Evolutionary conservation across 768 basidiomycete genomes (phyloP).

Genomic region (Leccinum uliginosum): DNA sequence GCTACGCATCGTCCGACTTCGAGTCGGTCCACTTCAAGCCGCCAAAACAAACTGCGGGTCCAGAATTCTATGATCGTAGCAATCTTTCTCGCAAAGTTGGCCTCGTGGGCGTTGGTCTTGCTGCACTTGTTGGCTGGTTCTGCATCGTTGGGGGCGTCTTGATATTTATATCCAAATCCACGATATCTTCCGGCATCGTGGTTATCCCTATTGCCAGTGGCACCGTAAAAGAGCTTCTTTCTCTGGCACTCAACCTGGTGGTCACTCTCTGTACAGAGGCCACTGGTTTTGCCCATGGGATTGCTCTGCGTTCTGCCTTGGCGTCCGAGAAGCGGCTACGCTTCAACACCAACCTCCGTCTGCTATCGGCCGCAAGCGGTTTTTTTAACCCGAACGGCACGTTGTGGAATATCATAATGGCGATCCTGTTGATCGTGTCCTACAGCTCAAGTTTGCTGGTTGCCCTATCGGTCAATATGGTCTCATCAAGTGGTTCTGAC

Average conservation of each 20-base stretch:
- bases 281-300: constrained; percentile 26
- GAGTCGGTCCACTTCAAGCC: constrained; percentile 20
- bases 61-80: constrained; percentile 29
- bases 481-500: constrained; percentile 9
- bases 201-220: constrained; percentile 12
- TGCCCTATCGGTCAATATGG: constrained; percentile 12
- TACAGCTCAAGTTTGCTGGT: constrained; percentile 27
- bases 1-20: constrained; percentile 13
- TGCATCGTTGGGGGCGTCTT: constrained; percentile 24
- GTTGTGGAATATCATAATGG: constrained; percentile 20
- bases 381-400: constrained; percentile 23
- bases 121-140: constrained; percentile 18
- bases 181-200: constrained; percentile 23
- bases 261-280: constrained; percentile 27
- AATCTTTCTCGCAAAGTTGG: constrained; percentile 19
- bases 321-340: constrained; percentile 20
- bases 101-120: constrained; percentile 22
- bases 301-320: constrained; percentile 26
- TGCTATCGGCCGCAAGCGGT: constrained; percentile 21
- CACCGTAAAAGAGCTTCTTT: constrained; percentile 16
- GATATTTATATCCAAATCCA: constrained; percentile 19
- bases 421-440: constrained; percentile 27
- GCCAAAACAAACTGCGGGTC: constrained; percentile 18
- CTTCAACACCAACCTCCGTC: constrained; percentile 30
- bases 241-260: constrained; percentile 24